Conservation (phyloP, 169 alveolate species). For the Cryptosporidium viatorum region DNA sequence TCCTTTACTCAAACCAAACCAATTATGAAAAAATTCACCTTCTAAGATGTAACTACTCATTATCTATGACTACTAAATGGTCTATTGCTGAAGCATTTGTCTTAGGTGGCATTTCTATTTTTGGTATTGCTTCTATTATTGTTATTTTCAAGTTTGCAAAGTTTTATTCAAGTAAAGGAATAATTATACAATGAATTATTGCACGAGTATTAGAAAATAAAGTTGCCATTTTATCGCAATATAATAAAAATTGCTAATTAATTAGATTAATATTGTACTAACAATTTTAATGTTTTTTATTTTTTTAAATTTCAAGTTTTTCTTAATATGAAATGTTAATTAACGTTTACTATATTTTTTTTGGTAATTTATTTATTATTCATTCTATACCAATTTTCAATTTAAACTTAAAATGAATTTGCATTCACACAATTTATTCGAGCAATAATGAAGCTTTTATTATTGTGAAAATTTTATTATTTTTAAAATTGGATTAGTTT, state of each 20-base stretch:
- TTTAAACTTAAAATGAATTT: too few relatives aligned
- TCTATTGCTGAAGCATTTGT: slow-evolving; percentile 57
- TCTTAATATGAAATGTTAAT: too few relatives aligned
- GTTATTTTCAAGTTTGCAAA: not conserved
- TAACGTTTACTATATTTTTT: too few relatives aligned
- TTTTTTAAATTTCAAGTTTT: too few relatives aligned
- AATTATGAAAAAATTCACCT: slow-evolving; percentile 34
- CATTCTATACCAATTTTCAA: too few relatives aligned
- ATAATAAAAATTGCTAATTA: too few relatives aligned
- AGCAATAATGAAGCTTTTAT: not conserved
- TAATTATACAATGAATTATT: not conserved
- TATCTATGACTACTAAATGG: slow-evolving; percentile 47
- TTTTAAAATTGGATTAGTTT: too few relatives aligned
- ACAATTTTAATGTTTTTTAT: too few relatives aligned
- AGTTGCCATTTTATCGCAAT: not conserved
- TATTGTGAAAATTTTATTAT: too few relatives aligned
- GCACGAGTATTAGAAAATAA: not conserved
- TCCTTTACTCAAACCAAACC: not conserved
- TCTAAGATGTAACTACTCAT: slow-evolving; percentile 29
- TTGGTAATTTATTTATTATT: too few relatives aligned
- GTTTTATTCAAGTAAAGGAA: not conserved
- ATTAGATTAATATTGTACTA: too few relatives aligned
- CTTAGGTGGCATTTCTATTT: slow-evolving; percentile 5
- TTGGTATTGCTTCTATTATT: not conserved
- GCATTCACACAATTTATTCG: not conserved